Conservation (phyloP, 345 rosid genomes). For the Aquilaria yunnanensis region DNA sequence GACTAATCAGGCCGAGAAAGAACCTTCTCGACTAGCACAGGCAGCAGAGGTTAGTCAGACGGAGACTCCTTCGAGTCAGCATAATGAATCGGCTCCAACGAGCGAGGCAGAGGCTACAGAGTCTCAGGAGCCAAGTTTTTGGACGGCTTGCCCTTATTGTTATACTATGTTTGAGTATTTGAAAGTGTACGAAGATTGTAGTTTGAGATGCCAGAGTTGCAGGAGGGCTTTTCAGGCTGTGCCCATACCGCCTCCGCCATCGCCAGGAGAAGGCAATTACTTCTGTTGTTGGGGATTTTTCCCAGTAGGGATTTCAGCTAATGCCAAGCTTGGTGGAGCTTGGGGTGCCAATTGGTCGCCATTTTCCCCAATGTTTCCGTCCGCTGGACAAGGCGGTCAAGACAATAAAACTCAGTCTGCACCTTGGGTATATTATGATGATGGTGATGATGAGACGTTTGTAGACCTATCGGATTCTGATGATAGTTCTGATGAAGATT, state of each 20-base stretch:
- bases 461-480: constrained; percentile 51
- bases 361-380: constrained; percentile 53
- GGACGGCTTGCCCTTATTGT: constrained; percentile 97
- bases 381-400: constrained; percentile 23
- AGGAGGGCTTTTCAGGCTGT: constrained; percentile 79
- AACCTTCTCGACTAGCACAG: constrained; percentile 7
- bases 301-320: constrained; percentile 60
- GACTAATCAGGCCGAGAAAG: constrained; percentile 9
- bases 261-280: constrained; percentile 49
- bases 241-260: constrained; percentile 51
- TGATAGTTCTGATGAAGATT: constrained; percentile 49
- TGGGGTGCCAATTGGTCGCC: constrained; percentile 60
- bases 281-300: constrained; percentile 72
- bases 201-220: constrained; percentile 71
- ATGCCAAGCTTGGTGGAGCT: constrained; percentile 17
- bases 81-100: constrained; percentile 17
- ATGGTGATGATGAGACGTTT: constrained; percentile 40
- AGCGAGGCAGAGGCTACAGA: constrained; percentile 14
- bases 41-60: constrained; percentile 3
- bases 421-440: constrained; percentile 34
- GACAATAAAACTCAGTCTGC: constrained; percentile 12
- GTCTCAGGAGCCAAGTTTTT: constrained; percentile 45
- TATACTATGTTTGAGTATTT: constrained; percentile 72
- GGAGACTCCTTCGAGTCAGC: constrained; percentile 16
- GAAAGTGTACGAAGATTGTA: constrained; percentile 68